Conservation (phyloP, 139 green algal species). For the Chlamydomonas sphaeroides region DNA sequence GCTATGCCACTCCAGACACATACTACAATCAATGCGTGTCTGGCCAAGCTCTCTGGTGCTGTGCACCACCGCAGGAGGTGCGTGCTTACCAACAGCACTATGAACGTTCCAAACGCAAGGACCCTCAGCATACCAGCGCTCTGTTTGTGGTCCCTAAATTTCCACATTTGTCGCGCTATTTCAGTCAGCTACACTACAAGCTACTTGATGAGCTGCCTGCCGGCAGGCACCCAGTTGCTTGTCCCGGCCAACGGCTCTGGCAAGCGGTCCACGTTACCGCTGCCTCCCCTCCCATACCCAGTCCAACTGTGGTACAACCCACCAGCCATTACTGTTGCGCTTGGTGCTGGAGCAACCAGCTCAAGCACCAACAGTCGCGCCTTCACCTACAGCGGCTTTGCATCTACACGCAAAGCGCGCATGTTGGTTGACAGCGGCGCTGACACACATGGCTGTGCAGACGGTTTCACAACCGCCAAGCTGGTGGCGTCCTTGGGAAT, state of each 20-base stretch:
- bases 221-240: not conserved
- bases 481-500: too few relatives aligned
- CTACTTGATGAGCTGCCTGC: not conserved
- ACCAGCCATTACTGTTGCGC: not conserved
- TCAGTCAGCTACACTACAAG: not conserved
- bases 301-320: constrained; percentile 8
- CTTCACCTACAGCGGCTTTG: too few relatives aligned
- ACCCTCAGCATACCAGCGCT: not conserved
- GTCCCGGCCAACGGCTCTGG: not conserved
- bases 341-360: too few relatives aligned
- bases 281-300: not conserved
- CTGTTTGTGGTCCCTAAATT: not conserved
- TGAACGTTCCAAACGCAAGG: not conserved
- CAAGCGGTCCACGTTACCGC: too few relatives aligned
- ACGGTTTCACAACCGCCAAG: too few relatives aligned
- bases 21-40: too few relatives aligned
- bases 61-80: not conserved
- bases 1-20: too few relatives aligned
- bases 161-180: not conserved
- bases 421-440: too few relatives aligned
- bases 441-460: too few relatives aligned
- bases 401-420: too few relatives aligned
- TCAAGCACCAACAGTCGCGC: too few relatives aligned
- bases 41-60: constrained; percentile 2
- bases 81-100: not conserved